Conservation (phyloP, 73 alveolate genomes). For the Paramecium pentaurelia region DNA sequence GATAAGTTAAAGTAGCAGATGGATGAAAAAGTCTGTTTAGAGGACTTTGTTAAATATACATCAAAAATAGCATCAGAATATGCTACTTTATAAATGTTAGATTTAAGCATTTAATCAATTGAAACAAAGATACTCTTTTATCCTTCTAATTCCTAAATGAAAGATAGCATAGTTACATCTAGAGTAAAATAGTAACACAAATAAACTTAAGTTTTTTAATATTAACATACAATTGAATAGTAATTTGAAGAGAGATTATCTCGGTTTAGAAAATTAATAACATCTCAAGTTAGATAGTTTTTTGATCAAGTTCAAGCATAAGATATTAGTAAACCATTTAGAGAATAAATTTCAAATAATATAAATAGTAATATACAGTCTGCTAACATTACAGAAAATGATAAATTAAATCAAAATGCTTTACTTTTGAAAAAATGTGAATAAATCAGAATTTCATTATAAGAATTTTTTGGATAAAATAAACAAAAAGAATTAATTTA, state of each 20-base stretch:
- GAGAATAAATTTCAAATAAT: background rate
- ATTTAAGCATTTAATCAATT: background rate
- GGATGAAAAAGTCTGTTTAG: background rate
- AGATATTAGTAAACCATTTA: constrained; percentile 10
- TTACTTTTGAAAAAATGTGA: background rate
- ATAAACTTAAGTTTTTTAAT: background rate
- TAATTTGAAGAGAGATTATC: background rate
- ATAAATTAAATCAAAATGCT: background rate
- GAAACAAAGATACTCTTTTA: background rate
- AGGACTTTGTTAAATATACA: background rate
- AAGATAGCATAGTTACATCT: background rate
- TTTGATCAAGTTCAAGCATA: background rate
- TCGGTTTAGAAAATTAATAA: background rate
- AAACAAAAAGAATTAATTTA: background rate
- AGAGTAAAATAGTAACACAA: background rate
- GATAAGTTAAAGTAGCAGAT: background rate
- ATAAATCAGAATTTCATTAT: background rate
- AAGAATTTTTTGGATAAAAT: background rate
- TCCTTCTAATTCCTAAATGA: background rate
- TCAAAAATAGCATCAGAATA: background rate
- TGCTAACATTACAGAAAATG: background rate
- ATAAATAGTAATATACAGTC: background rate
- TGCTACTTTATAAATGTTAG: background rate
- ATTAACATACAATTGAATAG: background rate
- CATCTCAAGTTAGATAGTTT: background rate